These are phyloP conservation scores for Fusarium secorum DNA, from an alignment of 2,329 filamentous ascomycete species.

Conservation along the genomic window DNA sequence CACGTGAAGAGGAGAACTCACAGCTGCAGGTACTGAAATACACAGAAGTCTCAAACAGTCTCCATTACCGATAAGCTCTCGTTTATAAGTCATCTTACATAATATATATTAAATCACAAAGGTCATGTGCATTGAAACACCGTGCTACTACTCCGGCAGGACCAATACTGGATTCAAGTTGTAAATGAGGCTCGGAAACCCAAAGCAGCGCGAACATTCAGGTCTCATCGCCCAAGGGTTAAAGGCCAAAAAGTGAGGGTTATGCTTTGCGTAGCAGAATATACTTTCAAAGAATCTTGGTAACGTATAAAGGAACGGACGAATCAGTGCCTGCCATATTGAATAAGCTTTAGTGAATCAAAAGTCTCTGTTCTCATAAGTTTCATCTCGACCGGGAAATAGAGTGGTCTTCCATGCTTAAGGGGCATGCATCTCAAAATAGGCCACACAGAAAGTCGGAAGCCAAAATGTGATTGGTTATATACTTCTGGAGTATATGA, in stretches of 20 bases:
- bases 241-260: not conserved
- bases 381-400: not conserved
- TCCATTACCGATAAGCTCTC: rapidly evolving
- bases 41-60: too few species aligned
- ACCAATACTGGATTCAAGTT: not conserved
- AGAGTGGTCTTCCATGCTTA: rapidly evolving
- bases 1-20: rapidly evolving
- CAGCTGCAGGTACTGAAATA: not conserved
- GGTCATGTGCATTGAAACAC: not conserved
- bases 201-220: rapidly evolving
- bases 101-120: rapidly evolving
- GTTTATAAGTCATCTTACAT: too few species aligned
- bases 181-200: too few species aligned
- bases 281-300: not conserved
- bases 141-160: rapidly evolving
- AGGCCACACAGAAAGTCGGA: too few species aligned
- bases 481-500: not conserved
- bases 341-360: not conserved
- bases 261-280: rapidly evolving
- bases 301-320: rapidly evolving
- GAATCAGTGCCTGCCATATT: not conserved
- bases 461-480: too few species aligned
- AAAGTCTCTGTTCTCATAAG: not conserved
- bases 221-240: not conserved
- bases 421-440: too few species aligned